These are phyloP conservation scores for Entomortierella beljakovae DNA, from an alignment of 192 early-diverging fungal species.

Conservation along the genomic window DNA sequence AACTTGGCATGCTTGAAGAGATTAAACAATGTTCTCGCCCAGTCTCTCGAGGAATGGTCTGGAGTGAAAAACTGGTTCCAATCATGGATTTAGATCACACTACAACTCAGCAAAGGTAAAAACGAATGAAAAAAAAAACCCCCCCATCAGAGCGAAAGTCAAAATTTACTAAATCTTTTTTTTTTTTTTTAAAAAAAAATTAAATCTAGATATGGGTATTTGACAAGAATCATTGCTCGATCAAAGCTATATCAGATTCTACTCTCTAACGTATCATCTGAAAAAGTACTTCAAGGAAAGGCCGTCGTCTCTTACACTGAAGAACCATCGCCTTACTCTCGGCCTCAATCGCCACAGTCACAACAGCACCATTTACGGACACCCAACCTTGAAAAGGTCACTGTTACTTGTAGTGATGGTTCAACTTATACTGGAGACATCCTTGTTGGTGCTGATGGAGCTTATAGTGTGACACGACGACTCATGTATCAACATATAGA, in stretches of 20 bases:
- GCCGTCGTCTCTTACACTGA: conserved; percentile 12
- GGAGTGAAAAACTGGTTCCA: conserved; percentile 32
- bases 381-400: not conserved
- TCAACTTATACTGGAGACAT: conserved; percentile 16
- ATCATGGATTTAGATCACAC: conserved; percentile 42
- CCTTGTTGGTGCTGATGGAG: conserved; percentile 36
- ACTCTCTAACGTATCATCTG: conserved; percentile 11
- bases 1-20: conserved; percentile 21
- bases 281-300: conserved; percentile 19
- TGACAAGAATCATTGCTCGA: conserved; percentile 27
- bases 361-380: not conserved
- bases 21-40: conserved; percentile 22
- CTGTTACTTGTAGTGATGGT: conserved; percentile 20
- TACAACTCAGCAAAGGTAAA: conserved; percentile 18
- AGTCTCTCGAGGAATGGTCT: conserved; percentile 29
- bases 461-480: conserved; percentile 17
- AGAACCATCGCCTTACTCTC: not conserved
- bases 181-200: conserved; percentile 5
- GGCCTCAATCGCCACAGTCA: not conserved
- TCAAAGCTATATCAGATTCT: conserved; percentile 31
- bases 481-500: conserved; percentile 25
- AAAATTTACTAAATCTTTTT: not conserved
- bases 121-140: not conserved
- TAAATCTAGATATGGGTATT: conserved; percentile 22
- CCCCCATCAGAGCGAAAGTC: too few species aligned